Base-by-base conservation (phyloP, 768 basidiomycete species). In the Lentinula boryana region DNA sequence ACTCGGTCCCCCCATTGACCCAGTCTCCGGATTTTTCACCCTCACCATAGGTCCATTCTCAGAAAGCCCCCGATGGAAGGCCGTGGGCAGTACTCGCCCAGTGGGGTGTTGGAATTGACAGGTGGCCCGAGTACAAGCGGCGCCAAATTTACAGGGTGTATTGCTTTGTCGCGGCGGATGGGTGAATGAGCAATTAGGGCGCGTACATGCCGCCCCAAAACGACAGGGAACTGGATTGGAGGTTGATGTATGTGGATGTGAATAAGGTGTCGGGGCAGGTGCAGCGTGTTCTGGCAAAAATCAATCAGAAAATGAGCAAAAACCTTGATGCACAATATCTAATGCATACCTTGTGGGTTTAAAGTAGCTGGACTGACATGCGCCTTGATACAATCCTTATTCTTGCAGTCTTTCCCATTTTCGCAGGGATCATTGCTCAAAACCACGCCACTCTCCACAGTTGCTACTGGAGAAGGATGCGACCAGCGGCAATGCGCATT, bases 401-500 rank as follows among this genome's bases (percentile, higher is more conserved):
- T 94, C 68, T 90, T 87, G 74, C 97, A 99, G 50, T 88, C 78
- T 69, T 87, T 89, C 16, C 92, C 92, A 53, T 88, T 85, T 67
- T 95, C 91, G 72, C 97, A 99, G 18, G 93, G 79, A 60, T 98
- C 96, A 60, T 91, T 94, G 67, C 91, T 96, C 60, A 99, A 79
- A 1, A 98, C 97, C 63, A 99, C 83, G 8, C 95, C 97, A 67
- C 91, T 95, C 75, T 96, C 94, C 35, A 89, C 81, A 16, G 96
- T 97, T 5, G 97, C 95, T 3, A 95, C 93, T n/a, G 97, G 97
- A 8, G 91, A 94, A 4, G 97, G 95, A 72, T 99, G 97, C 8
- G 93, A 93, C 72, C 86, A 98, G 16, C 89, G 81, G 72, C 97
- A 99, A 50, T 87, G 80, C 0, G 89, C 80, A 71, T 98, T 96